Base-by-base conservation (phyloP, 345 rosid genomes). In the Zanthoxylum bungeanum region DNA sequence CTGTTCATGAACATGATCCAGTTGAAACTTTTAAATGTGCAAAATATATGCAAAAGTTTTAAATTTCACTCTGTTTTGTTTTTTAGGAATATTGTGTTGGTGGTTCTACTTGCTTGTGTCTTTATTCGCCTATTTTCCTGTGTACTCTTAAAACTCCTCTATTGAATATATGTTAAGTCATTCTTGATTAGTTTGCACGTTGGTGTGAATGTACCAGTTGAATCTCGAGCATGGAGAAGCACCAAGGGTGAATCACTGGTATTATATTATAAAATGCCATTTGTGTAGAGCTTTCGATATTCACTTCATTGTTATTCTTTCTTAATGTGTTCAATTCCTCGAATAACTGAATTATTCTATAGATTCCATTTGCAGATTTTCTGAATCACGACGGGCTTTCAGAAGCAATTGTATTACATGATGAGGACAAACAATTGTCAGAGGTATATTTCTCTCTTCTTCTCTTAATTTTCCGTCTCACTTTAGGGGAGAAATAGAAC, bases 351-450 rank as follows among this genome's bases (percentile, higher is more conserved):
- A 78, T 71, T 73, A 56, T 81, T 70, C 64, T 74, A 39, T 84
- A 91, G 97, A 87, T 93, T 75, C 98, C 97, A 5, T 89, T 93
- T 85, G 93, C 96, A 81, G 98, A 93, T 81, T 93, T 91, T 77
- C 46, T 88, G 79, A 93, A 93, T 78, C 97, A 93, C 68, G 86
- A 88, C 77, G 91, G 90, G 65, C 64, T 68, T 78, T 85, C 97
- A 66, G 64, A 91, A 75, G 88, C 96, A 77, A 62, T 88, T 60
- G 79, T 91, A 63, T 11, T 83, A 65, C 81, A 72, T 75, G 88
- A 93, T 68, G 97, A 93, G 61, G 83, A 83, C 50, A 82, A 81
- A 7, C 83, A 77, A 79, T 68, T 84, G 49, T 87, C 94, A 14
- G 93, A 91, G 97, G 98, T 91, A 66, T 68, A 27, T 50, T n/a